These are phyloP conservation scores for Zymoseptoria passerinii DNA, from an alignment of 2,329 filamentous ascomycete species.

Conservation along the genomic window DNA sequence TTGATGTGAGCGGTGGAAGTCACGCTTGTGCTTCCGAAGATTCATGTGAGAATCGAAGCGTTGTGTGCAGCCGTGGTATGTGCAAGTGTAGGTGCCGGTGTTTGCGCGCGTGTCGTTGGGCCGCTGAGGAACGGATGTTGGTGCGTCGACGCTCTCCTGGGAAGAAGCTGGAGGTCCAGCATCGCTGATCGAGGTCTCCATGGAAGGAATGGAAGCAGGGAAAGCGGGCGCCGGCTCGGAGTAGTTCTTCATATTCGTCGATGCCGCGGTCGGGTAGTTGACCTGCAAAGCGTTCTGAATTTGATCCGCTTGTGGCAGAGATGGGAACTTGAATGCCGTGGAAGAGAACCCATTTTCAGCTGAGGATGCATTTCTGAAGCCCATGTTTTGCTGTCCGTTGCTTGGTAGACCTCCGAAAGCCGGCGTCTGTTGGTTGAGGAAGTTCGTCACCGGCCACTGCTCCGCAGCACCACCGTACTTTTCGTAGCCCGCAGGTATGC, in stretches of 20 bases:
- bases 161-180: slow-evolving; percentile 37
- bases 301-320: slow-evolving; percentile 21
- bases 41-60: slow-evolving; percentile 82
- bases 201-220: slow-evolving; percentile 50
- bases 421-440: slow-evolving; percentile 35
- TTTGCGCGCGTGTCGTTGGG: slow-evolving; percentile 63
- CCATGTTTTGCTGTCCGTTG: slow-evolving; percentile 33
- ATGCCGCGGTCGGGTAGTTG: slow-evolving; percentile 23
- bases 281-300: slow-evolving; percentile 17
- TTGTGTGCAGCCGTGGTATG: slow-evolving; percentile 79
- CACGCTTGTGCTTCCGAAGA: slow-evolving; percentile 91
- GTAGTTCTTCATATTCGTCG: slow-evolving; percentile 21
- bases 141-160: slow-evolving; percentile 30
- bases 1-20: slow-evolving; percentile 74
- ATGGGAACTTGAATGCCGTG: slow-evolving; percentile 31
- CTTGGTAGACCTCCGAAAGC: slow-evolving; percentile 38
- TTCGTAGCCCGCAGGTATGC: slow-evolving; percentile 29
- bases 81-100: slow-evolving; percentile 88
- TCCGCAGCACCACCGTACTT: slow-evolving; percentile 27
- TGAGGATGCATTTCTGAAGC: slow-evolving; percentile 38
- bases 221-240: slow-evolving; percentile 47
- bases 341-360: slow-evolving; percentile 25
- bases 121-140: slow-evolving; percentile 34
- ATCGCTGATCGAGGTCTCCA: slow-evolving; percentile 55
- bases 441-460: slow-evolving; percentile 38